These are phyloP conservation scores for Hysterangium stoloniferum DNA, from an alignment of 768 basidiomycete genomes.

Conservation along the genomic window DNA sequence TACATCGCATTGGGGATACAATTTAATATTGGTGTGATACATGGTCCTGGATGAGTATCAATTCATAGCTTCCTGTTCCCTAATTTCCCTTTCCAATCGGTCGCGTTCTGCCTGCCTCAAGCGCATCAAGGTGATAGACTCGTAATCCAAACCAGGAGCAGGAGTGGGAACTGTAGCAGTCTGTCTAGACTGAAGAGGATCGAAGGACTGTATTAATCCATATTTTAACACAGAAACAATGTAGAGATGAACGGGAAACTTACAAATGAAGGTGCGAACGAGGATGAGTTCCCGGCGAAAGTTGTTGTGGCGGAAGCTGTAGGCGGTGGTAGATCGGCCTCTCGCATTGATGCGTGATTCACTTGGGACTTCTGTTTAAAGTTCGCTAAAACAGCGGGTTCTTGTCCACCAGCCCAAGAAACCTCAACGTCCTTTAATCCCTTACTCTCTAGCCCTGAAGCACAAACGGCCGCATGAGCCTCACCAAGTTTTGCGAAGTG, in stretches of 20 bases:
- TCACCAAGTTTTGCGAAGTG: slow-evolving; percentile 70
- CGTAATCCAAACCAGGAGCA: slow-evolving; percentile 57
- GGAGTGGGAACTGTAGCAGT: too few relatives aligned
- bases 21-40: too few relatives aligned
- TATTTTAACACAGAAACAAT: too few relatives aligned
- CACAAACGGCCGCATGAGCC: slow-evolving; percentile 70
- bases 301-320: too few relatives aligned
- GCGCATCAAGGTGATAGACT: slow-evolving; percentile 71
- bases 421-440: slow-evolving; percentile 59
- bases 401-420: slow-evolving; percentile 65
- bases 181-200: not conserved
- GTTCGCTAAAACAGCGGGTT: slow-evolving; percentile 66
- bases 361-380: too few relatives aligned
- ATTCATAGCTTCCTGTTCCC: slow-evolving; percentile 1
- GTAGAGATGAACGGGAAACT: too few relatives aligned
- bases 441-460: slow-evolving; percentile 40
- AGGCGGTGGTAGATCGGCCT: too few relatives aligned
- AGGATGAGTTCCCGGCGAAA: too few relatives aligned
- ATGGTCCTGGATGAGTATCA: too few relatives aligned
- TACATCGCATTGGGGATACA: too few relatives aligned
- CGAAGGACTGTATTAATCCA: slow-evolving; percentile 2
- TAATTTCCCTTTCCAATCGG: slow-evolving; percentile 42
- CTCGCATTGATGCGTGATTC: too few relatives aligned
- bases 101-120: slow-evolving; percentile 76
- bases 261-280: too few relatives aligned